Percentiles rank a stretch among this genome's conserved stretches.
Conservation (phyloP, 257 asterid genomes). For the Solanum rostratum region DNA sequence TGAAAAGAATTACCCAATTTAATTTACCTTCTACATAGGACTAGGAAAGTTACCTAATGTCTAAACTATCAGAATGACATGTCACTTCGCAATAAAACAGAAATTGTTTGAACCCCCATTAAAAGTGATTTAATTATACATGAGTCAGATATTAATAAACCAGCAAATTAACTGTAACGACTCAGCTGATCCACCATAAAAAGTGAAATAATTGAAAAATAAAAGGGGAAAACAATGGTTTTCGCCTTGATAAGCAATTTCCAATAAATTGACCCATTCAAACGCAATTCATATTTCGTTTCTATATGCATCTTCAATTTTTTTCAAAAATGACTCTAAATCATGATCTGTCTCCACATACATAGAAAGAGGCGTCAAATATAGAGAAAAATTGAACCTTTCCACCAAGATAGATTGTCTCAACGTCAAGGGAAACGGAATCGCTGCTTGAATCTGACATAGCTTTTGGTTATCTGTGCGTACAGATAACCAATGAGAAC, state of each 20-base stretch:
- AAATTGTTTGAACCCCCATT: background rate
- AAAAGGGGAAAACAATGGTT: background rate
- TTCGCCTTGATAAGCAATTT: background rate
- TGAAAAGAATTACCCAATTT: background rate
- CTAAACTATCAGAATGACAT: background rate
- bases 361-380: background rate
- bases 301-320: background rate
- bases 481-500: background rate
- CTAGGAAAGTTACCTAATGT: background rate
- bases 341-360: background rate
- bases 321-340: background rate
- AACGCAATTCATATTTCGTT: background rate
- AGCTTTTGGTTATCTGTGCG: conserved; percentile 17
- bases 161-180: background rate
- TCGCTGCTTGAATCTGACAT: conserved; percentile 27
- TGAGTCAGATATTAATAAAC: background rate
- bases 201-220: background rate
- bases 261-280: background rate
- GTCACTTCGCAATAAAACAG: background rate
- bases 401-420: conserved; percentile 37
- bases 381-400: conserved; percentile 13
- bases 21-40: background rate
- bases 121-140: background rate
- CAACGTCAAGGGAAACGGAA: conserved; percentile 24
- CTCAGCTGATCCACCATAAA: background rate